Percentiles rank a stretch among this genome's conserved stretches.
Evolutionary conservation across 1,284 basidiomycete genomes (phyloP).

Genomic region (Austropuccinia psidii): DNA sequence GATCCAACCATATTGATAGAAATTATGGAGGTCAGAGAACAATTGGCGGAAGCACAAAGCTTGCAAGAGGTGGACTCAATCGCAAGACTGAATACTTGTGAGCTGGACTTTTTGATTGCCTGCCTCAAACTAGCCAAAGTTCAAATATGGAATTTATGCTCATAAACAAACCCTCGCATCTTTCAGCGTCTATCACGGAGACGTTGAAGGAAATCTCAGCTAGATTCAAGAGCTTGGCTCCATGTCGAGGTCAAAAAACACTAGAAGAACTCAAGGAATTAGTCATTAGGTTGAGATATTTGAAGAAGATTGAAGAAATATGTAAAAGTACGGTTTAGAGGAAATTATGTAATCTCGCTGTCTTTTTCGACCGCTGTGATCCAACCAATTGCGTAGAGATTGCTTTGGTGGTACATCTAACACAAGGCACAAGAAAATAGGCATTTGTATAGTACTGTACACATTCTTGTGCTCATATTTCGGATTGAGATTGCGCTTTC

Average conservation of each 20-base stretch:
- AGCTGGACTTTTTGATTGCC: conserved; percentile 40
- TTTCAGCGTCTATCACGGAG: not conserved
- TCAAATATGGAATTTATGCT: not conserved
- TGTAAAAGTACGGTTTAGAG: too few species aligned
- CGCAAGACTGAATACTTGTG: conserved; percentile 58
- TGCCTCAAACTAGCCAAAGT: not conserved
- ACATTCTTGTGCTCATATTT: too few species aligned
- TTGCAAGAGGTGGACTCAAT: conserved; percentile 56
- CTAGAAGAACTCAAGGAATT: not conserved
- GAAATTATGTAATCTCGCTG: too few species aligned
- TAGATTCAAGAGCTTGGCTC: not conserved
- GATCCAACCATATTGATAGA: conserved; percentile 66
- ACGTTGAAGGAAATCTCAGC: not conserved
- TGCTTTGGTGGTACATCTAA: too few species aligned
- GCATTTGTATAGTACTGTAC: too few species aligned
- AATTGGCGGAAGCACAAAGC: conserved; percentile 60
- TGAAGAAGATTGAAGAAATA: conserved; percentile 9
- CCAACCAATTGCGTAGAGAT: too few species aligned
- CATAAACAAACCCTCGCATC: not conserved
- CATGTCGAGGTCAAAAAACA: not conserved
- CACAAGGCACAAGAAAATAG: too few species aligned
- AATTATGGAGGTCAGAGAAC: conserved; percentile 73
- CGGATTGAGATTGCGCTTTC: too few species aligned
- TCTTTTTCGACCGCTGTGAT: too few species aligned
- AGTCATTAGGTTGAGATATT: not conserved